Conservation (phyloP, 495 filamentous ascomycete genomes). For the Hyaloscypha variabilis region DNA sequence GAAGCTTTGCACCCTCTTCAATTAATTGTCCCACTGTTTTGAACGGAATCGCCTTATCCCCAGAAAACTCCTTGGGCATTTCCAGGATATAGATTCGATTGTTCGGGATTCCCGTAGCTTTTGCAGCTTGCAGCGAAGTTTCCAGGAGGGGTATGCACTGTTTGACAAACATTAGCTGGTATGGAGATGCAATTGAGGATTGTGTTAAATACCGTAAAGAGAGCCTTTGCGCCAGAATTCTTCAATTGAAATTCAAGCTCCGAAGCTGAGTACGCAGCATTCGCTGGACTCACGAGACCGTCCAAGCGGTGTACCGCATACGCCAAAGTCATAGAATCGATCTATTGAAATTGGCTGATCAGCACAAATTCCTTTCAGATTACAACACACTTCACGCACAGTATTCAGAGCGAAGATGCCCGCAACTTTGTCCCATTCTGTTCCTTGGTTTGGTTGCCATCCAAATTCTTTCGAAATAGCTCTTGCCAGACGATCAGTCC, state of each 20-base stretch:
- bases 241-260: constrained; percentile 82
- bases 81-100: constrained; percentile 76
- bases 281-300: constrained; percentile 78
- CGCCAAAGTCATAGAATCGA: constrained; percentile 76
- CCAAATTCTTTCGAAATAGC: constrained; percentile 72
- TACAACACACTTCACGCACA: constrained; percentile 45
- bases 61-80: constrained; percentile 56
- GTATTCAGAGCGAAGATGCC: constrained; percentile 81
- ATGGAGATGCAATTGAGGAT: not conserved
- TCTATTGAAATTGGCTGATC: constrained; percentile 45
- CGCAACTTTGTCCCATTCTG: constrained; percentile 85
- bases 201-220: constrained; percentile 61
- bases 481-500: constrained; percentile 71
- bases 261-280: constrained; percentile 75
- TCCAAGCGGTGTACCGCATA: constrained; percentile 78
- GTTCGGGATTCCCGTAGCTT: constrained; percentile 66
- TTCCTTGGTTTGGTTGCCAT: constrained; percentile 73
- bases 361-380: not conserved
- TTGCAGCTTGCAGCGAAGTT: constrained; percentile 69
- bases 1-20: constrained; percentile 61
- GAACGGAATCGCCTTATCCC: constrained; percentile 53
- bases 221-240: constrained; percentile 70
- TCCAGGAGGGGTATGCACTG: constrained; percentile 70
- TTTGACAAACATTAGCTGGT: constrained; percentile 2
- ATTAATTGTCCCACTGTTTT: constrained; percentile 75